Base-by-base conservation (phyloP, 805 yeast species). In the Phaffomyces opuntiae region DNA sequence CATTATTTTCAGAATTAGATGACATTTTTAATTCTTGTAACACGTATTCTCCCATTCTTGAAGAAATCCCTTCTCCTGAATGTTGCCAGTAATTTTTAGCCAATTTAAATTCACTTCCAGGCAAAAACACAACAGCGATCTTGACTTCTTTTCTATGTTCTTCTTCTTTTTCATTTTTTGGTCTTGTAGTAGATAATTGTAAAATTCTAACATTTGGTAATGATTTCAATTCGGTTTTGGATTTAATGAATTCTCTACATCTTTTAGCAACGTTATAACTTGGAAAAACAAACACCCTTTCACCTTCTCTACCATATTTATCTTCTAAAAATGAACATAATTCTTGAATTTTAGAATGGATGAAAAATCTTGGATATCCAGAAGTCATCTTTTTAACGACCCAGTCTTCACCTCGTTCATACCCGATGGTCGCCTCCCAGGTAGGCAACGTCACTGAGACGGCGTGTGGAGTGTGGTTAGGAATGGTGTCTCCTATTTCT, bases 41-140 rank as follows among this genome's bases (percentile, higher is more conserved):
- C 40, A 86, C 80, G 57, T 87, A 93, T 63, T 90, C 96, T 1
- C 89, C 97, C 61, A 82, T 68, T 56, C 98, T 72, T 33, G 96
- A 87, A 14, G 96, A 87, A 26, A 93, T 77, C n/a, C 96, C 96
- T 64, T 91, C 97, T 26, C 99, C 99, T 0, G 96, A 72, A 59
- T 90, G 96, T 63, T 91, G 97, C 99, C 99, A 93, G 66, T 87
- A 93, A 55, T 80, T 80, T 60, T 87, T 89, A 36, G 93, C 90
- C 5, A 85, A 62, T 50, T 72, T 80, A 48, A 74, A 80, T 4
- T 70, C 68, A 2, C 69, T 63, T 2, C 87, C 87, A 57, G 84
- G 86, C 50, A 93, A 81, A n/a, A 89, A 87, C 1, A 59, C 54
- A 19, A 80, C 84, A 0, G 90, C 83, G 45, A 91, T 77, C 36